Evolutionary conservation across 306 rosid species (phyloP).

Genomic region (Gastrolobium bilobum): DNA sequence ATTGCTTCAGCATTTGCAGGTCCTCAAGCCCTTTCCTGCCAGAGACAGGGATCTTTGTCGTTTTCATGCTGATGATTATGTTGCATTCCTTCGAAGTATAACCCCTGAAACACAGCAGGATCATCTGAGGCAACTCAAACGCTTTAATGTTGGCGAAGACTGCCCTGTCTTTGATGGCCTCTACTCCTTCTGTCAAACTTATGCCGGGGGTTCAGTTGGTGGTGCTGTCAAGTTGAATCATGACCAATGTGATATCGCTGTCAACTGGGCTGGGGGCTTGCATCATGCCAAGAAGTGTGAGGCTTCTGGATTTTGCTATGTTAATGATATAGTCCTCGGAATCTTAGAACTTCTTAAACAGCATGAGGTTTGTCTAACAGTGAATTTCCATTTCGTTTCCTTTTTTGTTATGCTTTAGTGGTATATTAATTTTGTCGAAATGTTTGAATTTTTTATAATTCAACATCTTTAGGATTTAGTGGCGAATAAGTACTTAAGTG

Average conservation of each 20-base stretch:
- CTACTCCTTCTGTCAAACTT: constrained; percentile 85
- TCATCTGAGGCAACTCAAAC: constrained; percentile 86
- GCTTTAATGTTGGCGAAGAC: constrained; percentile 92
- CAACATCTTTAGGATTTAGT: constrained; percentile 22
- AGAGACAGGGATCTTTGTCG: constrained; percentile 86
- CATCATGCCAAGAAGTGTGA: constrained; percentile 95
- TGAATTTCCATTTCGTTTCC: constrained; percentile 13
- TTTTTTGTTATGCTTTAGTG: neutral
- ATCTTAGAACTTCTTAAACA: constrained; percentile 90
- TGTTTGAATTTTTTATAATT: constrained; percentile 8
- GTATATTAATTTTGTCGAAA: constrained; percentile 24
- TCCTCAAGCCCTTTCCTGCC: constrained; percentile 91
- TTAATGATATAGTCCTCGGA: constrained; percentile 84
- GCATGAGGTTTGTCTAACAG: constrained; percentile 67
- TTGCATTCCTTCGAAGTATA: constrained; percentile 78
- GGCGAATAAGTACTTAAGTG: neutral
- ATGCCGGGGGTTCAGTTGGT: constrained; percentile 95
- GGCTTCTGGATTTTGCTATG: constrained; percentile 93
- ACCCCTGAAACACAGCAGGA: constrained; percentile 93
- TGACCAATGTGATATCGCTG: constrained; percentile 82
- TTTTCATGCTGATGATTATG: constrained; percentile 91
- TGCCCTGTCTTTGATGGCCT: constrained; percentile 93
- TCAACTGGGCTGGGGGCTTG: constrained; percentile 92
- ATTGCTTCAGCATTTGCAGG: constrained; percentile 89
- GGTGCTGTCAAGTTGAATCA: constrained; percentile 89